Base-by-base conservation (phyloP, 2,329 filamentous ascomycete species). In the Alternaria solani region DNA sequence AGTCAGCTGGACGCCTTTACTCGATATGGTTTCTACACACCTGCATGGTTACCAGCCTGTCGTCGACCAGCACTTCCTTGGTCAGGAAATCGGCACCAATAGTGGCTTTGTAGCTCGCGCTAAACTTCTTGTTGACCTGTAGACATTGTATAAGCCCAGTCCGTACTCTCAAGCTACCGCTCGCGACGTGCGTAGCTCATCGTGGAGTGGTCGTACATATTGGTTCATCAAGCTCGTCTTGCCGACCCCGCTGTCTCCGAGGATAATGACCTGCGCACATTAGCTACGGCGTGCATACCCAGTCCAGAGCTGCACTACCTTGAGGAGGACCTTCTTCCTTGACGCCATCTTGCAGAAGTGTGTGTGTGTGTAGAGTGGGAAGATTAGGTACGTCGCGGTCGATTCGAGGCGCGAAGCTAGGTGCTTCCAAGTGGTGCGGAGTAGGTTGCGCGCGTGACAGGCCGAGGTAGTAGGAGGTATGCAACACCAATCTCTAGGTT, bases 191-290 rank as follows among this genome's bases (percentile, higher is more conserved):
- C 5, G 20, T 32, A 38, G 28, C 39, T 53, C 38, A 38, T 28
- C 2, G 55, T 53, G 38, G 52, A 61, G 32, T 54, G 6, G 58
- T 73, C 91, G 80, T 89, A 98, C 95, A 92, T 98, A 99, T 98
- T 99, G 95, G 84, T 99, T 99, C 95, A 99, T 99, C 88, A 99
- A 89, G 82, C 93, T 97, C 63, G 95, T 99, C 87, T 99, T 99
- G 80, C 95, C 95, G 65, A 99, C 95, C 83, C 95, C 95, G 81
- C 94, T 98, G 81, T 99, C 95, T 74, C 95, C 95, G 72, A 99
- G 90, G 82, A 99, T 98, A 77, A 99, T 99, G 77, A 99, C 94
- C 94, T 98, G 57, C 34, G 49, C 51, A 55, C 61, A 54, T 75
- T 53, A 75, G 68, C 44, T 3, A 28, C 7, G 36, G 3, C 18